phyloP scores from a whole-genome alignment of 2,329 filamentous ascomycete species.

The Aureobasidium subglaciale region DNA sequence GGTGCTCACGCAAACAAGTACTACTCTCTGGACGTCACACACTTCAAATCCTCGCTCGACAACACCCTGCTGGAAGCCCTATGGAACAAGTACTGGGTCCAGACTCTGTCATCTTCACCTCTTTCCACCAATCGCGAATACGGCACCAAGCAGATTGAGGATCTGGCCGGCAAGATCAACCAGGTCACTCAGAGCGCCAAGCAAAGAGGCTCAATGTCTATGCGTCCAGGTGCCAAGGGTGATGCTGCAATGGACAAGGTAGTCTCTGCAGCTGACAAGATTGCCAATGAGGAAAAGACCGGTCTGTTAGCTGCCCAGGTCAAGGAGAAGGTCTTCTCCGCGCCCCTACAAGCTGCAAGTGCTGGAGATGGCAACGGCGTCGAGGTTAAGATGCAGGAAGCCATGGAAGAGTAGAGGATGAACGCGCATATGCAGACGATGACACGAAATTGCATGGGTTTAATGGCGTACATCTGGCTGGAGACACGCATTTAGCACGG shows the following conservation, averaged over 20 bases:
- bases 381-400: constrained; percentile 18
- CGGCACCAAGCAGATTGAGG: constrained; percentile 82
- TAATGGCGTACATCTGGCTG: neutral
- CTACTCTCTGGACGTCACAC: constrained; percentile 83
- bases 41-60: constrained; percentile 92
- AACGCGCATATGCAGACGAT: neutral
- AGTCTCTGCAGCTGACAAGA: constrained; percentile 53
- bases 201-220: constrained; percentile 21
- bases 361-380: constrained; percentile 13
- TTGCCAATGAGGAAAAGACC: constrained; percentile 56
- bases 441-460: constrained; percentile 15
- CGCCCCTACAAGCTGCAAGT: constrained; percentile 18
- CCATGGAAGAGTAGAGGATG: constrained; percentile 14
- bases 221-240: constrained; percentile 22
- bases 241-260: constrained; percentile 53
- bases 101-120: constrained; percentile 85
- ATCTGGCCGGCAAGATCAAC: constrained; percentile 74
- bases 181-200: constrained; percentile 31
- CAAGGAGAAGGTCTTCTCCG: constrained; percentile 55
- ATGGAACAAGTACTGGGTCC: constrained; percentile 99
- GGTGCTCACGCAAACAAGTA: constrained; percentile 86
- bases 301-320: constrained; percentile 56
- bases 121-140: constrained; percentile 90
- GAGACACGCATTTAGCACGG: constrained; percentile 7
- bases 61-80: constrained; percentile 76